Percentiles rank a stretch among this genome's conserved stretches.
These are phyloP conservation scores for Ganoderma boninense DNA, from an alignment of 1,284 basidiomycete species.

Conservation along the genomic window DNA sequence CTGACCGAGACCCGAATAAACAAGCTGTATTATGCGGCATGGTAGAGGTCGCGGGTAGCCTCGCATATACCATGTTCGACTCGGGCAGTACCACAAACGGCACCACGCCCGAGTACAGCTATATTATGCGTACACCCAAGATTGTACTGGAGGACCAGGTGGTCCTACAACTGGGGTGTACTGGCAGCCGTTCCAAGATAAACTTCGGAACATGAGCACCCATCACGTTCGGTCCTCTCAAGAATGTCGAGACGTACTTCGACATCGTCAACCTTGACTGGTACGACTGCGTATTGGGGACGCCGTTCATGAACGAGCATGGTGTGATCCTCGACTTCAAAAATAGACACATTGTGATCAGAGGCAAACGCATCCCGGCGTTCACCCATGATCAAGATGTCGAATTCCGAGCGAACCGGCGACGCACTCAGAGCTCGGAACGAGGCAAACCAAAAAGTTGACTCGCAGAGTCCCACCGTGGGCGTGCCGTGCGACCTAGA, in stretches of 20 bases:
- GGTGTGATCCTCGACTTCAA: slow-evolving; percentile 40
- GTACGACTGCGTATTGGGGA: slow-evolving; percentile 44
- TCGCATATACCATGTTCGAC: too few species aligned
- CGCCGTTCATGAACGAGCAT: slow-evolving; percentile 38
- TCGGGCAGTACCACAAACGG: slow-evolving; percentile 37
- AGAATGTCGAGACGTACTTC: slow-evolving; percentile 27
- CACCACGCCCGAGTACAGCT: slow-evolving; percentile 33
- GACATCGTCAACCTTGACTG: slow-evolving; percentile 44
- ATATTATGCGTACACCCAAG: slow-evolving; percentile 9
- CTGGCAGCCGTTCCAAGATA: slow-evolving; percentile 37
- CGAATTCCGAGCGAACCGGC: not conserved
- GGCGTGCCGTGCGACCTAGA: too few species aligned
- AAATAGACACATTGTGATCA: slow-evolving; percentile 23
- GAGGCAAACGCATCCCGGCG: slow-evolving; percentile 1
- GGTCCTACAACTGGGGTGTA: slow-evolving; percentile 35
- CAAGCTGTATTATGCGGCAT: slow-evolving; percentile 7
- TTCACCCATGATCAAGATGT: slow-evolving; percentile 12
- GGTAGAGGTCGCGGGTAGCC: slow-evolving; percentile 31
- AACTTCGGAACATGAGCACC: slow-evolving; percentile 6
- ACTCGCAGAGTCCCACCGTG: not conserved
- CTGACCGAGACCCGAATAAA: not conserved
- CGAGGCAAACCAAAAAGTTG: not conserved
- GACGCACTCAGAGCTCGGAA: not conserved
- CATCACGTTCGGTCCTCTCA: not conserved
- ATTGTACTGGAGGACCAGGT: slow-evolving; percentile 36